Conservation (phyloP, 805 yeast species). For the Danielia oregonensis region DNA sequence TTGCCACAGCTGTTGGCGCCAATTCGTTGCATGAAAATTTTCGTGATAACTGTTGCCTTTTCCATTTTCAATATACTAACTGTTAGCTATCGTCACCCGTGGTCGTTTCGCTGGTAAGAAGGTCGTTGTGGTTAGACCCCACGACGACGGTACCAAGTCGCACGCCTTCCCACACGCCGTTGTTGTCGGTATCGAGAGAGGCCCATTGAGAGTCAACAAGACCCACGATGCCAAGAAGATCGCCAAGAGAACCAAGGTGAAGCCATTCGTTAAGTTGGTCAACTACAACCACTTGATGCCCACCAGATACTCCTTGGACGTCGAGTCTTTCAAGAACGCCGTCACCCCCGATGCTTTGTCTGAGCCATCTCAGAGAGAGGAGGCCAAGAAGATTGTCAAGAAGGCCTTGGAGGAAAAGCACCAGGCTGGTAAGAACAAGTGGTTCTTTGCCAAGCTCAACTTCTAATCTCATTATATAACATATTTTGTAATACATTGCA, state of each 20-base stretch:
- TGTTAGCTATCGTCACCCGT: constrained; percentile 93
- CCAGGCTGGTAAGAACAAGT: constrained; percentile 99
- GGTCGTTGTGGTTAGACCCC: constrained; percentile 98
- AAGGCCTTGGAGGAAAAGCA: constrained; percentile 99
- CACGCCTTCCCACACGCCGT: constrained; percentile 99
- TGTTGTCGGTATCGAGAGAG: constrained; percentile 98
- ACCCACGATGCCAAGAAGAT: constrained; percentile 92
- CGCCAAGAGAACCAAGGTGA: constrained; percentile 95
- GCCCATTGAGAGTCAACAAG: constrained; percentile 95
- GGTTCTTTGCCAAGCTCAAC: constrained; percentile 98
- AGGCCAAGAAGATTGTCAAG: constrained; percentile 98
- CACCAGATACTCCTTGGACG: constrained; percentile 98
- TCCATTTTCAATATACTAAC: constrained; percentile 13
- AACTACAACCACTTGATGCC: constrained; percentile 99
- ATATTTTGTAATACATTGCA: constrained; percentile 20
- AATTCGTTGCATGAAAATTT: too few relatives aligned
- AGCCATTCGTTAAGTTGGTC: constrained; percentile 98
- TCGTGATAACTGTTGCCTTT: too few relatives aligned
- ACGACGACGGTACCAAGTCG: constrained; percentile 97
- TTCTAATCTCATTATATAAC: constrained; percentile 50
- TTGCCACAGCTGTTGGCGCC: too few relatives aligned
- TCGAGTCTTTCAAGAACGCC: constrained; percentile 88
- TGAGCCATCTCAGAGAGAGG: constrained; percentile 98
- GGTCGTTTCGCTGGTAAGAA: constrained; percentile 99
- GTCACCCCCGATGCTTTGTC: constrained; percentile 90